Base-by-base conservation (phyloP, 2,329 filamentous ascomycete species). In the Saccharata proteae region DNA sequence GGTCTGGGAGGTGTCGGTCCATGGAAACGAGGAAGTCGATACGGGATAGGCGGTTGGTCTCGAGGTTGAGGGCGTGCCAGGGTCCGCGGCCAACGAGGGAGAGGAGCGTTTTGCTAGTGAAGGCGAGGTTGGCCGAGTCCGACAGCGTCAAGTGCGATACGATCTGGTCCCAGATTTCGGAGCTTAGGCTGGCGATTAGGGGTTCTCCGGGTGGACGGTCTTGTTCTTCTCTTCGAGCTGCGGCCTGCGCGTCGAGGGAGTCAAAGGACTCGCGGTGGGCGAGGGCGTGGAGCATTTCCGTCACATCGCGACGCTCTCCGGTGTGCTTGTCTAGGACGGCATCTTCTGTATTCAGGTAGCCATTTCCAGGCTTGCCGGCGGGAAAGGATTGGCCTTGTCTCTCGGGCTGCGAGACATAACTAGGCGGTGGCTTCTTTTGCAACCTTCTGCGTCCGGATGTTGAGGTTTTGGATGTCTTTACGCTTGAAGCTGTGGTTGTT, bases 21-120 rank as follows among this genome's bases (percentile, higher is more conserved):
- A 74, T 56, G 3, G 51, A 46, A 9, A 59, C 44, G 4, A 77
- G 56, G 43, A 76, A 73, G 4, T 62, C 50, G 26, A 63, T 52
- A 30, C 62, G 64, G 36, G 66, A 47, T 4, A 56, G 40, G 26
- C 49, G 49, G 40, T 72, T 65, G 5, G 59, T 46, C 9, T 32
- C 29, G 4, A 33, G 17, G 13, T 18, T 46, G 17, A 69, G 48
- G 4, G 42, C 48, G 20, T 45, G 26, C 46, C 62, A 64, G 5
- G 59, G 54, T 6, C 43, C 43, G 1, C 46, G 40, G 4, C 62
- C 62, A 8, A 72, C 43, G 8, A 59, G 57, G 9, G 43, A 34
- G 36, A 57, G 51, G 12, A 73, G 52, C 3, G 57, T 57, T 41
- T 62, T 66, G 42, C 51, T 65, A 15, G 67, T 52, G 9, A 70